Percentiles rank a stretch among this genome's conserved stretches.
These are phyloP conservation scores for Lachancea waltii DNA, from an alignment of 805 yeast genomes.

Conservation along the genomic window DNA sequence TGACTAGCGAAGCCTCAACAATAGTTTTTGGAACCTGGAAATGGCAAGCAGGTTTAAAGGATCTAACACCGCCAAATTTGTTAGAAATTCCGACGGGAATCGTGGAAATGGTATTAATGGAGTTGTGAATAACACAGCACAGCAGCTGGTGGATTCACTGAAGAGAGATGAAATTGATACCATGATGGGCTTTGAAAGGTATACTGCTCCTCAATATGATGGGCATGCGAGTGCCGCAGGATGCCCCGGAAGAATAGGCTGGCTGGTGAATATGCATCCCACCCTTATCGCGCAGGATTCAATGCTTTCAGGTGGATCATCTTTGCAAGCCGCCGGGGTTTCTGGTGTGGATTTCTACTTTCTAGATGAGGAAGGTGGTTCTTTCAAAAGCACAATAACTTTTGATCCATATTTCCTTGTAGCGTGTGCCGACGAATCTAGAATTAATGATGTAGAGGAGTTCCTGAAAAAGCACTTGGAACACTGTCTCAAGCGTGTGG, in stretches of 20 bases:
- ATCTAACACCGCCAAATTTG: conserved; percentile 47
- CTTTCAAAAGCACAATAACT: conserved; percentile 77
- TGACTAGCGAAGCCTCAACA: too few relatives aligned
- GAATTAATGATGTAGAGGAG: conserved; percentile 72
- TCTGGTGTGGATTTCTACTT: conserved; percentile 94
- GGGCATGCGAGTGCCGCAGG: conserved; percentile 15
- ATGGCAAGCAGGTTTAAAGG: conserved; percentile 36
- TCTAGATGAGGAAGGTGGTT: conserved; percentile 93
- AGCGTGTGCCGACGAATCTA: conserved; percentile 42
- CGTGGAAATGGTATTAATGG: conserved; percentile 36
- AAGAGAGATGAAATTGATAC: conserved; percentile 66
- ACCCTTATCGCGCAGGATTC: conserved; percentile 55
- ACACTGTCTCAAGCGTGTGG: conserved; percentile 47
- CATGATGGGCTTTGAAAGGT: conserved; percentile 82
- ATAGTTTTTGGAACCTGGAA: not conserved
- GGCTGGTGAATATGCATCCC: conserved; percentile 93
- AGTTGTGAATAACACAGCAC: conserved; percentile 27
- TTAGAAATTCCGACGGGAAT: conserved; percentile 24
- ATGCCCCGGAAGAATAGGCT: conserved; percentile 47
- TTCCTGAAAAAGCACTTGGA: conserved; percentile 65
- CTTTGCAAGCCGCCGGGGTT: conserved; percentile 41
- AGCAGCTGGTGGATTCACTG: conserved; percentile 46
- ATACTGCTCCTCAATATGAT: conserved; percentile 56
- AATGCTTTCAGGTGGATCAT: conserved; percentile 3
- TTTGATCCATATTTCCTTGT: conserved; percentile 85